phyloP scores from a whole-genome alignment of 495 filamentous ascomycete species.

The Penicillium diatomitis region DNA sequence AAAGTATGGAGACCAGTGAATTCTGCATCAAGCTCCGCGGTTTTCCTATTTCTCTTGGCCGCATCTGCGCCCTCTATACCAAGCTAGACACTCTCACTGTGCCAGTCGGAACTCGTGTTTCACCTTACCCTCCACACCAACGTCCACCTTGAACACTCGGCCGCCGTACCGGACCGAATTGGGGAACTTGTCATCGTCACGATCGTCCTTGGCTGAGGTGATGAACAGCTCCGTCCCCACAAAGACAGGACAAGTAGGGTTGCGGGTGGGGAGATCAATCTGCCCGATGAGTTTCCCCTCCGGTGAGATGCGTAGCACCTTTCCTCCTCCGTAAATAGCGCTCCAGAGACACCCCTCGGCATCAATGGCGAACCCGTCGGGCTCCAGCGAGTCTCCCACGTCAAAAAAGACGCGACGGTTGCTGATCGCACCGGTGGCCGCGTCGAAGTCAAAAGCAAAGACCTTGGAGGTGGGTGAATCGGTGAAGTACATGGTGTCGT shows the following conservation, averaged over 20 bases:
- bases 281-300: conserved; percentile 56
- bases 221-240: conserved; percentile 68
- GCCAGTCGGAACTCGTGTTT: conserved; percentile 44
- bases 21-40: too few species aligned
- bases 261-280: conserved; percentile 56
- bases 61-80: too few species aligned
- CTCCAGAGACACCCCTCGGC: conserved; percentile 66
- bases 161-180: conserved; percentile 56
- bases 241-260: conserved; percentile 64
- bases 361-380: conserved; percentile 70
- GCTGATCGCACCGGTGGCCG: conserved; percentile 48
- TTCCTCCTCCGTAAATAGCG: conserved; percentile 63
- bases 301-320: conserved; percentile 58
- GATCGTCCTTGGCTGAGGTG: conserved; percentile 59
- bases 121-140: conserved; percentile 50
- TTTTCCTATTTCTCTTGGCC: too few species aligned
- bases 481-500: conserved; percentile 74
- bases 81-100: not conserved
- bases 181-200: conserved; percentile 36
- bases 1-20: too few species aligned
- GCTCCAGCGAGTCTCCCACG: conserved; percentile 43
- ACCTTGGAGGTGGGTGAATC: conserved; percentile 68
- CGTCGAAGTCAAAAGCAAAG: conserved; percentile 65
- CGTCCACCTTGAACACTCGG: conserved; percentile 57
- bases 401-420: conserved; percentile 50